Evolutionary conservation across 179 eudicot species (phyloP), one percentile per base, ranked within the genome.

Genomic region (Beta corolliflora): DNA sequence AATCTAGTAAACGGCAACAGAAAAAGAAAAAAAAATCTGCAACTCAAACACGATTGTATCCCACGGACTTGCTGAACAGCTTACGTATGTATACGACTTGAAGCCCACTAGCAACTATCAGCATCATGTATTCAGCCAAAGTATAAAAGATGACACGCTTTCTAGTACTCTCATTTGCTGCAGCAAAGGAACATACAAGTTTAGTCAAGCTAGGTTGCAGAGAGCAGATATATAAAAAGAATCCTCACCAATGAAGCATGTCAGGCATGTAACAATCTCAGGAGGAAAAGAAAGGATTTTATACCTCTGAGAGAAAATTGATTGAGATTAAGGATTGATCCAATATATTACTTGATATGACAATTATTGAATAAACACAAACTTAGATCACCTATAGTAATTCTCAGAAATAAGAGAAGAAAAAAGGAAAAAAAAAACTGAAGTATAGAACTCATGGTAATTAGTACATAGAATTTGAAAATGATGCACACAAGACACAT

Each of bases 151-250:
- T 88, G n/a, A 95, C 94, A 23, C 98, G 94, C 86, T 87, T 92
- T 87, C 92, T 87, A 50, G 99, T 95, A 89, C 97, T 92, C 91
- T 95, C 97, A 63, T 94, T 95, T 50, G 97, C 99, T 95, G 92
- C 90, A 84, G 29, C 60, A 79, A 48, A 71, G 46, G 76, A 79
- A 84, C 71, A 76, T 41, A 56, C 25, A 61, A 48, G 45, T 53
- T 13, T 12, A 68, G 76, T 73, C 53, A 79, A 41, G 63, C 64
- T 68, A 58, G 61, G 58, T 78, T 74, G 44, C 7, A 25, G 9
- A 71, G 16, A 50, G 36, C 79, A 72, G 46, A 72, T 69, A 71
- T 31, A 73, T 46, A 75, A 54, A 65, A 76, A 52, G 66, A 52
- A 60, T 41, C 31, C 15, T 54, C 31, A n/a, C 5, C 3, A 11